Conservation (phyloP, 129 eudicot genomes). For the Arctium minus region DNA sequence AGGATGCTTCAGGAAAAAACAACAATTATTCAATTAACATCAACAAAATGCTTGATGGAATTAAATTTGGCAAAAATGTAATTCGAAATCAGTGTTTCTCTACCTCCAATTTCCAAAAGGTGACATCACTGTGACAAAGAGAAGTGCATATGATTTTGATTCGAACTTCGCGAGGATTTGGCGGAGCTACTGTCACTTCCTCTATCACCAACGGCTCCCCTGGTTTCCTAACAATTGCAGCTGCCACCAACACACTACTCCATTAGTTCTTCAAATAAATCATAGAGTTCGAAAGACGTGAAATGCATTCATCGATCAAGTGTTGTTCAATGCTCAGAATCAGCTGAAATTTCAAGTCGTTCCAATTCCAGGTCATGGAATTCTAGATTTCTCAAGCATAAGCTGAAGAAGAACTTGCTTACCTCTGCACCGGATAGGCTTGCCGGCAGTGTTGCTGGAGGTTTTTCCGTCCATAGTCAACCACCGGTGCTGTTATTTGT, state of each 20-base stretch:
- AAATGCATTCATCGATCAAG: neutral
- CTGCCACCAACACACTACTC: slow-evolving; percentile 25
- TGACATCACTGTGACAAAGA: slow-evolving; percentile 60
- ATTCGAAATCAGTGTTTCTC: neutral
- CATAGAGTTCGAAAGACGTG: neutral
- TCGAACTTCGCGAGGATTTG: slow-evolving; percentile 51
- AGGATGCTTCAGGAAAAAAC: slow-evolving; percentile 48
- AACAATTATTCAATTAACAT: neutral
- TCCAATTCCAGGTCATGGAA: neutral
- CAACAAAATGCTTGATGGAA: slow-evolving; percentile 18
- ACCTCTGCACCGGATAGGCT: slow-evolving; percentile 55
- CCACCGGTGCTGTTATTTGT: neutral
- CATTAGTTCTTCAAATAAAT: neutral
- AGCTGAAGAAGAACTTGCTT: slow-evolving; percentile 10
- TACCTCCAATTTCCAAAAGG: slow-evolving; percentile 54
- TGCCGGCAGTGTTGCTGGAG: slow-evolving; percentile 34
- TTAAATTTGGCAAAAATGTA: slow-evolving; percentile 19
- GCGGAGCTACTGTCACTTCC: slow-evolving; percentile 54
- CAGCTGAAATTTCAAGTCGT: neutral
- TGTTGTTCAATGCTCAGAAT: neutral
- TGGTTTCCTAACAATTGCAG: slow-evolving; percentile 56
- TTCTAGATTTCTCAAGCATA: neutral
- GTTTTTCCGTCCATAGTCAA: slow-evolving; percentile 24
- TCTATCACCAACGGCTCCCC: slow-evolving; percentile 66
- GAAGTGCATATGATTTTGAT: slow-evolving; percentile 57